These are phyloP conservation scores for Neonothopanus nambi DNA, from an alignment of 1,284 basidiomycete species.

Conservation along the genomic window DNA sequence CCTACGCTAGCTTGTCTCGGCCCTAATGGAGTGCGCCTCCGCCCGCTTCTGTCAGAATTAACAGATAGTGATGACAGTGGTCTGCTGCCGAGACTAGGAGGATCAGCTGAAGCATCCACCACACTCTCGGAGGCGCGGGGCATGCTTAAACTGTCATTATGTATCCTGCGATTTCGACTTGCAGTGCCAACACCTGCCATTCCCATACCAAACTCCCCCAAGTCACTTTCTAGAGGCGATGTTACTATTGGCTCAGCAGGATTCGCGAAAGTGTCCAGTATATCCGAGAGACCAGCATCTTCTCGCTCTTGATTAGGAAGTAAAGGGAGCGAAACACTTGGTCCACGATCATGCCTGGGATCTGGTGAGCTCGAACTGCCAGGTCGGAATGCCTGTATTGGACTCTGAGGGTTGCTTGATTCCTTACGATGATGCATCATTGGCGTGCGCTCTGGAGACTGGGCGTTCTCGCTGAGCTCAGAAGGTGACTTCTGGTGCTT, in stretches of 20 bases:
- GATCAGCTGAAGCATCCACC: not conserved
- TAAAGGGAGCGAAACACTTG: constrained; percentile 33
- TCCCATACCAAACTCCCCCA: constrained; percentile 31
- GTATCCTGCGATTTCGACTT: constrained; percentile 6
- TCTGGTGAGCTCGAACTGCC: not conserved
- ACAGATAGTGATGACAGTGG: constrained; percentile 1
- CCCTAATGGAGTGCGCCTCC: not conserved
- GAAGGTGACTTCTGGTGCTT: constrained; percentile 4
- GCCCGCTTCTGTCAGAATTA: not conserved
- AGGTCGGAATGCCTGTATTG: not conserved
- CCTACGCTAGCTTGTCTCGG: not conserved
- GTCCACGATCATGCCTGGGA: constrained; percentile 23
- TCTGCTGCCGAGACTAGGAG: not conserved
- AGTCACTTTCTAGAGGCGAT: constrained; percentile 14
- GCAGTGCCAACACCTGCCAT: constrained; percentile 49
- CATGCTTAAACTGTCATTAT: constrained; percentile 1
- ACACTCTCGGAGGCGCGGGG: not conserved
- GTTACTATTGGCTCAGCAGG: not conserved
- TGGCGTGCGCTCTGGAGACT: constrained; percentile 10
- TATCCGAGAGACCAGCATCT: constrained; percentile 13
- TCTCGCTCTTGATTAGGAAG: constrained; percentile 27
- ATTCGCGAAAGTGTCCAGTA: not conserved
- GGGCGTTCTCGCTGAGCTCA: not conserved
- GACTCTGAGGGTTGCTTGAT: constrained; percentile 5
- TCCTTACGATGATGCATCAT: constrained; percentile 7